Conservation (phyloP, 176 grass and related monocot genomes). For the Juncus inflexus region DNA sequence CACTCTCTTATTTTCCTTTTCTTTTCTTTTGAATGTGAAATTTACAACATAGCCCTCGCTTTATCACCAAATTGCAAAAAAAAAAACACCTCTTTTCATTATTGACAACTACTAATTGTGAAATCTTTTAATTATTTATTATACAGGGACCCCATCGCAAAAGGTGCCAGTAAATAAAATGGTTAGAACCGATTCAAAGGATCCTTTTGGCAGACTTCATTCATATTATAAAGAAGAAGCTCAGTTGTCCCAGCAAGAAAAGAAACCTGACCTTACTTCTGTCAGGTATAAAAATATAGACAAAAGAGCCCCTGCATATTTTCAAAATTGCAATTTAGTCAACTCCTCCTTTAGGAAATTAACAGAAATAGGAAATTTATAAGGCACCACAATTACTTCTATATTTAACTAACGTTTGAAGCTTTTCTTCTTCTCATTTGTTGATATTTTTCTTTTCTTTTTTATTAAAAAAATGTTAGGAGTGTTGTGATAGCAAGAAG, state of each 20-base stretch:
- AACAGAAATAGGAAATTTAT: background rate
- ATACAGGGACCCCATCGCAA: conserved; percentile 64
- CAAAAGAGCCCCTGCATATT: conserved; percentile 5
- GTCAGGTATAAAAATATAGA: conserved; percentile 49
- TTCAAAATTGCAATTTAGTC: background rate
- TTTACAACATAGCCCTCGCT: too few species aligned
- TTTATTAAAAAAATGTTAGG: conserved; percentile 34
- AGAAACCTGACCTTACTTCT: conserved; percentile 65
- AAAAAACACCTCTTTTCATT: too few species aligned
- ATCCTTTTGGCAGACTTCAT: conserved; percentile 83
- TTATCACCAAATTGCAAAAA: too few species aligned
- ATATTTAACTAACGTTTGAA: conserved; percentile 8
- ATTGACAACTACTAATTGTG: too few species aligned
- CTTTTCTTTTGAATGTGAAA: background rate
- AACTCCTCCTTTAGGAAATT: background rate
- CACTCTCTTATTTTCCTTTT: background rate
- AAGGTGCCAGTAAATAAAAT: conserved; percentile 66
- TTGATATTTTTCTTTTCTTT: conserved; percentile 16
- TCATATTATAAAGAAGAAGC: conserved; percentile 57
- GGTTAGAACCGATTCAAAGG: conserved; percentile 77
- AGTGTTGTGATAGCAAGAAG: conserved; percentile 84
- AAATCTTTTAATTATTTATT: background rate
- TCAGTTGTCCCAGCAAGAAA: conserved; percentile 58
- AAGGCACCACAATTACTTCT: background rate
- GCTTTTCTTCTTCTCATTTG: background rate